Percentiles rank a stretch among this genome's conserved stretches.
Conservation (phyloP, 2,329 filamentous ascomycete species). For the Botrytis medusae region DNA sequence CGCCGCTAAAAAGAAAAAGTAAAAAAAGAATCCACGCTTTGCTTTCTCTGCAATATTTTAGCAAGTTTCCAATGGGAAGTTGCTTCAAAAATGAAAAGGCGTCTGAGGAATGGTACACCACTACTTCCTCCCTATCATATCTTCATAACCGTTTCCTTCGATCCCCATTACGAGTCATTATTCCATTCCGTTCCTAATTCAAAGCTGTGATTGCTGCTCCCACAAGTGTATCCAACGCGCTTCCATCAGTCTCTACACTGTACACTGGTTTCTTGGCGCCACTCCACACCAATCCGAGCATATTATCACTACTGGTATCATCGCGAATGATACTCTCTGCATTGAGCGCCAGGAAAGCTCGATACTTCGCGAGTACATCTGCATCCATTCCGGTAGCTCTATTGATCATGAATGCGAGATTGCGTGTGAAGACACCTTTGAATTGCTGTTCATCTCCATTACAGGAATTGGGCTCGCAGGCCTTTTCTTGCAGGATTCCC, state of each 20-base stretch:
- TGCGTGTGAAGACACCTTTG: slow-evolving; percentile 70
- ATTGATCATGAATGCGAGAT: slow-evolving; percentile 58
- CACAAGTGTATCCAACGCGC: slow-evolving; percentile 22
- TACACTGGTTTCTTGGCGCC: background rate
- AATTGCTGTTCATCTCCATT: slow-evolving; percentile 59
- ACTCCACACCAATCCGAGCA: slow-evolving; percentile 23
- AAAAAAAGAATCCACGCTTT: background rate
- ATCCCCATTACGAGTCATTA: background rate
- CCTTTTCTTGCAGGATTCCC: slow-evolving; percentile 51
- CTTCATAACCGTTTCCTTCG: background rate
- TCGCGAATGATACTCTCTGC: background rate
- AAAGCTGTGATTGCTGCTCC: slow-evolving; percentile 5
- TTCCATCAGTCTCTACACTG: slow-evolving; percentile 18
- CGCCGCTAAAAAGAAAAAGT: background rate
- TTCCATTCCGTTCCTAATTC: background rate
- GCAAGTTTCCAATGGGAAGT: background rate
- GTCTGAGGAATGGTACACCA: background rate
- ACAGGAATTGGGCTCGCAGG: slow-evolving; percentile 50
- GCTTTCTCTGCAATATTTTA: background rate
- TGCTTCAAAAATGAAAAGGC: background rate
- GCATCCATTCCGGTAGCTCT: slow-evolving; percentile 22
- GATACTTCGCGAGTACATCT: background rate
- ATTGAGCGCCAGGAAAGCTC: slow-evolving; percentile 10
- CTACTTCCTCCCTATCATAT: background rate
- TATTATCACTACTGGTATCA: background rate